Evolutionary conservation across 441 rosid species (phyloP).

Genomic region (Populus hybrid): DNA sequence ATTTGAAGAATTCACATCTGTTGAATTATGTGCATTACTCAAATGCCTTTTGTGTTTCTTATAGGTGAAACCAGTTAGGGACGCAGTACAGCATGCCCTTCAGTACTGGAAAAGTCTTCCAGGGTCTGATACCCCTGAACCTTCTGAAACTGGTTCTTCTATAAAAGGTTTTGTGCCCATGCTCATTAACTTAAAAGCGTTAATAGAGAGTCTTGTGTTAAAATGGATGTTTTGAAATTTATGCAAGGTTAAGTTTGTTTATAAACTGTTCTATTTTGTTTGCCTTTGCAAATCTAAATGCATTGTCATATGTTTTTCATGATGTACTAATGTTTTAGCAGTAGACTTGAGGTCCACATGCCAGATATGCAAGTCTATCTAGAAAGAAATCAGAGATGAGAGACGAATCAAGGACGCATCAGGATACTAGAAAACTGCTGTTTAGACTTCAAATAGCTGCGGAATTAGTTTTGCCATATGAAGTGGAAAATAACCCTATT

Average conservation of each 20-base stretch:
- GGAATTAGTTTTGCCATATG: not conserved
- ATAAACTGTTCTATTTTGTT: not conserved
- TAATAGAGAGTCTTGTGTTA: not conserved
- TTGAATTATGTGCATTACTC: constrained; percentile 1
- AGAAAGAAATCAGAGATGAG: not conserved
- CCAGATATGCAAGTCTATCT: not conserved
- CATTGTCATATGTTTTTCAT: not conserved
- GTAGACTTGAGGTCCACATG: not conserved
- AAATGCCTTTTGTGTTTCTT: constrained; percentile 21
- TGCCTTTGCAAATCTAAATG: not conserved
- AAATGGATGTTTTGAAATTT: not conserved
- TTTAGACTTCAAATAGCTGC: not conserved
- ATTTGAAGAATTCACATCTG: constrained; percentile 1
- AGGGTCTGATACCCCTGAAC: constrained; percentile 58
- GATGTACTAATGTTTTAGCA: not conserved
- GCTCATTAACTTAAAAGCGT: constrained; percentile 3
- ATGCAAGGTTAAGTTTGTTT: not conserved
- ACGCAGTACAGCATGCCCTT: constrained; percentile 62
- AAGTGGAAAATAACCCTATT: too few species aligned
- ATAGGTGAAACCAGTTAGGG: constrained; percentile 96
- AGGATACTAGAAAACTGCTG: not conserved
- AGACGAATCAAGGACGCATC: not conserved
- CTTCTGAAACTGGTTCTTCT: constrained; percentile 76
- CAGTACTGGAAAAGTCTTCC: constrained; percentile 76
- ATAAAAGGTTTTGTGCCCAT: constrained; percentile 54